These are phyloP conservation scores for Aspergillus indologenus DNA, from an alignment of 495 filamentous ascomycete genomes.

Conservation along the genomic window DNA sequence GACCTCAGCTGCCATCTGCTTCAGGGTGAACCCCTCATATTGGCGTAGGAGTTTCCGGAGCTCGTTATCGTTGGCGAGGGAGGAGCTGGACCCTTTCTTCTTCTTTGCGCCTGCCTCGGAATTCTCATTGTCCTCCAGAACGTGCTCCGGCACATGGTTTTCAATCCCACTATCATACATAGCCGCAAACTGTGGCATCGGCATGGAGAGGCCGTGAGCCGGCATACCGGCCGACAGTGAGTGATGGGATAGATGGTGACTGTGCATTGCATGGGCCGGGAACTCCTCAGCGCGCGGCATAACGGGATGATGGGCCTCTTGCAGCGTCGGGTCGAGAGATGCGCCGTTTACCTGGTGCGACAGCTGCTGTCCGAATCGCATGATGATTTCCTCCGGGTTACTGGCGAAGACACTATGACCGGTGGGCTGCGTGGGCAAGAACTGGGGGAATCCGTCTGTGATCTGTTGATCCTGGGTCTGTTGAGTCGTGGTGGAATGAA, in stretches of 20 bases:
- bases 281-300: conserved; percentile 46
- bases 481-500: conserved; percentile 66
- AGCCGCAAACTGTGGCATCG: conserved; percentile 54
- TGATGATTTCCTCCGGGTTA: conserved; percentile 64
- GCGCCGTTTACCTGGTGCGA: conserved; percentile 52
- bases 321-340: conserved; percentile 49
- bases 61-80: conserved; percentile 85
- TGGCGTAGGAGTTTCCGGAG: conserved; percentile 76
- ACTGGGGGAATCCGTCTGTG: conserved; percentile 45
- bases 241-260: conserved; percentile 41
- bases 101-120: conserved; percentile 58
- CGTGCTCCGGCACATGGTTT: conserved; percentile 59
- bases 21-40: conserved; percentile 70
- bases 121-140: conserved; percentile 62
- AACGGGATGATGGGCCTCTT: conserved; percentile 46
- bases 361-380: conserved; percentile 55
- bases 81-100: conserved; percentile 67
- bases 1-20: conserved; percentile 82
- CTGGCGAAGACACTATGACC: conserved; percentile 47
- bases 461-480: conserved; percentile 62
- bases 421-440: conserved; percentile 53
- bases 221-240: conserved; percentile 33
- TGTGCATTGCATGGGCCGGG: conserved; percentile 49
- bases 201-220: conserved; percentile 29
- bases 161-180: conserved; percentile 64